A percentile compares a stretch with the other conserved stretches of the same genome.
These are phyloP conservation scores for Hypoxylon perforatum DNA, from an alignment of 495 filamentous ascomycete genomes.

Conservation along the genomic window DNA sequence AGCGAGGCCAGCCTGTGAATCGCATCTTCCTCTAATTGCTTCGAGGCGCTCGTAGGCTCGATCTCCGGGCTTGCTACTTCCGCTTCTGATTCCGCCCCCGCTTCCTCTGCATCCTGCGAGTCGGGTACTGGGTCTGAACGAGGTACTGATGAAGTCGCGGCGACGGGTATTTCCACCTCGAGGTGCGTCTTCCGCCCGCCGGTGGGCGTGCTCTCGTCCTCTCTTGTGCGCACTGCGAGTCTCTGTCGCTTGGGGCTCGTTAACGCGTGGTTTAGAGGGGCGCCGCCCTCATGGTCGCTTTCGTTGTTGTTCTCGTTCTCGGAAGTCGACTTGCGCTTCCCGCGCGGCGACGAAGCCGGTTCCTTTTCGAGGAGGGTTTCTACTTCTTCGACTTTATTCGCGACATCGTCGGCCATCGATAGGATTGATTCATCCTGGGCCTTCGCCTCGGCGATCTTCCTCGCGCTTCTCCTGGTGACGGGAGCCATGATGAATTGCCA, in stretches of 20 bases:
- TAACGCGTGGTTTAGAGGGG: neutral
- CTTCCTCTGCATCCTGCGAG: slow-evolving; percentile 24
- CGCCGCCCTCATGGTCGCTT: neutral
- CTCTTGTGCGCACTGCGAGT: slow-evolving; percentile 36
- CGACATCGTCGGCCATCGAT: neutral
- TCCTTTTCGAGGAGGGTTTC: slow-evolving; percentile 13
- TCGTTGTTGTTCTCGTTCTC: slow-evolving; percentile 9
- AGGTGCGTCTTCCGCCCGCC: slow-evolving; percentile 27
- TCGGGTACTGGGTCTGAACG: slow-evolving; percentile 17
- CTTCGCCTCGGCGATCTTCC: slow-evolving; percentile 8
- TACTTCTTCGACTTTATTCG: slow-evolving; percentile 8
- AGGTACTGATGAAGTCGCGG: slow-evolving; percentile 13
- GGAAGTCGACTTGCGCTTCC: slow-evolving; percentile 31
- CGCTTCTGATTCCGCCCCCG: slow-evolving; percentile 7
- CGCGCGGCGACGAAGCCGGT: slow-evolving; percentile 16
- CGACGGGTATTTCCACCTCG: slow-evolving; percentile 43
- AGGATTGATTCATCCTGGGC: slow-evolving; percentile 2
- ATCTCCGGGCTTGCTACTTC: neutral
- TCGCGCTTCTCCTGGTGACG: slow-evolving; percentile 36
- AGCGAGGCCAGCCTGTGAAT: slow-evolving; percentile 36
- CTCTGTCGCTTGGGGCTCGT: slow-evolving; percentile 29
- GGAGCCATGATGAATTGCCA: slow-evolving; percentile 28
- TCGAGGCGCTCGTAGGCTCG: slow-evolving; percentile 41
- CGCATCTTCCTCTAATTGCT: slow-evolving; percentile 45
- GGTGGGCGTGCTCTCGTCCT: slow-evolving; percentile 29